phyloP scores from a whole-genome alignment of 192 early-diverging fungal genomes.

The Gamsiella multidivaricata region DNA sequence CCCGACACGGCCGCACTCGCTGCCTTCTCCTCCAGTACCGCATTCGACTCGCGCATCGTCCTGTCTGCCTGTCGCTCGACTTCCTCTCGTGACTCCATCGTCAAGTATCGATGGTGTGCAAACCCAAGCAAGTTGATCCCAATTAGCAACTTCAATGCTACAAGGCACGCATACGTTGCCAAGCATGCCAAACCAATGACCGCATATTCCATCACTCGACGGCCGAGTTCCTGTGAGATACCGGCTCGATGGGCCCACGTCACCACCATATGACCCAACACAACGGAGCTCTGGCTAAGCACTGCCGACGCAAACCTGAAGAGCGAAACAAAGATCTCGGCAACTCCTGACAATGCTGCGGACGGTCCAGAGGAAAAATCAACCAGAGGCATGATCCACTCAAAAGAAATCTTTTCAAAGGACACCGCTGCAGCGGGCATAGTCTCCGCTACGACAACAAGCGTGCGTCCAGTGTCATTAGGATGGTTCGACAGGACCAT shows the following conservation, averaged over 20 bases:
- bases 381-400: conserved; percentile 20
- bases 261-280: conserved; percentile 3
- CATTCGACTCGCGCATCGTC: conserved; percentile 45
- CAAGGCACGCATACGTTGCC: conserved; percentile 65
- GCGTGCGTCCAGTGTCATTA: conserved; percentile 5
- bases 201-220: conserved; percentile 57
- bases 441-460: conserved; percentile 20
- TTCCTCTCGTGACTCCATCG: conserved; percentile 65
- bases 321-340: conserved; percentile 28
- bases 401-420: conserved; percentile 25
- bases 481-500: conserved; percentile 23
- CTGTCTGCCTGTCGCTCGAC: conserved; percentile 57
- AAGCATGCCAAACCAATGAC: conserved; percentile 55
- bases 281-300: conserved; percentile 3
- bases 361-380: conserved; percentile 29
- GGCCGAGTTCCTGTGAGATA: conserved; percentile 30
- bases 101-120: conserved; percentile 73
- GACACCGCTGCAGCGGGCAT: conserved; percentile 26
- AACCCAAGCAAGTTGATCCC: conserved; percentile 80
- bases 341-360: conserved; percentile 19
- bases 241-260: conserved; percentile 12
- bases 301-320: conserved; percentile 18
- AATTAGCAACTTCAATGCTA: conserved; percentile 80
- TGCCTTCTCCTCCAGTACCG: conserved; percentile 55
- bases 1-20: conserved; percentile 27